Percentiles rank a stretch among this genome's conserved stretches.
These are phyloP conservation scores for Claviceps paspali DNA, from an alignment of 2,329 filamentous ascomycete genomes.

Conservation along the genomic window DNA sequence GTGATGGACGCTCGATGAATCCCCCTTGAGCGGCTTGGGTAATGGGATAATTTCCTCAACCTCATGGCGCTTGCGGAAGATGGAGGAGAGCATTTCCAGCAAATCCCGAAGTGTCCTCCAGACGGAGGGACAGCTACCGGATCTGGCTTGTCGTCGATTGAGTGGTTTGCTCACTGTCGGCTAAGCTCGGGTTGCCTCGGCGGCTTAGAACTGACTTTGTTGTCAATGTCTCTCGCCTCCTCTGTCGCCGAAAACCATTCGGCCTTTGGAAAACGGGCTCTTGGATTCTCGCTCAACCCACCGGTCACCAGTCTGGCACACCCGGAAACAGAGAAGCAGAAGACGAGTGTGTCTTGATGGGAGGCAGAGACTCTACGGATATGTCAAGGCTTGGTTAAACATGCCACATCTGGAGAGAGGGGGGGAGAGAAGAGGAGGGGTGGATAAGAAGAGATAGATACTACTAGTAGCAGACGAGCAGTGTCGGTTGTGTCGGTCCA, in stretches of 20 bases:
- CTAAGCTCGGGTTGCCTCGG: neutral
- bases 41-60: conserved; percentile 29
- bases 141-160: neutral
- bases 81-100: conserved; percentile 17
- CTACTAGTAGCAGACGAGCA: too few relatives aligned
- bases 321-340: neutral
- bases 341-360: neutral
- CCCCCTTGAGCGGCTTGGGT: conserved; percentile 23
- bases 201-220: neutral
- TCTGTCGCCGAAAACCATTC: neutral
- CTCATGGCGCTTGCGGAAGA: conserved; percentile 32
- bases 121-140: conserved; percentile 1
- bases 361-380: neutral
- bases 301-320: neutral
- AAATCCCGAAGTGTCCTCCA: neutral
- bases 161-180: neutral
- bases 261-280: too few relatives aligned
- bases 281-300: neutral
- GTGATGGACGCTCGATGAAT: conserved; percentile 25
- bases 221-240: neutral
- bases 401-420: neutral
- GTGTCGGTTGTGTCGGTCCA: too few relatives aligned
- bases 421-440: neutral
- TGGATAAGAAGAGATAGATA: neutral
- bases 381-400: neutral